These are phyloP conservation scores for Phytophthora brassicae DNA, from an alignment of 352 stramenopile species.

Conservation along the genomic window DNA sequence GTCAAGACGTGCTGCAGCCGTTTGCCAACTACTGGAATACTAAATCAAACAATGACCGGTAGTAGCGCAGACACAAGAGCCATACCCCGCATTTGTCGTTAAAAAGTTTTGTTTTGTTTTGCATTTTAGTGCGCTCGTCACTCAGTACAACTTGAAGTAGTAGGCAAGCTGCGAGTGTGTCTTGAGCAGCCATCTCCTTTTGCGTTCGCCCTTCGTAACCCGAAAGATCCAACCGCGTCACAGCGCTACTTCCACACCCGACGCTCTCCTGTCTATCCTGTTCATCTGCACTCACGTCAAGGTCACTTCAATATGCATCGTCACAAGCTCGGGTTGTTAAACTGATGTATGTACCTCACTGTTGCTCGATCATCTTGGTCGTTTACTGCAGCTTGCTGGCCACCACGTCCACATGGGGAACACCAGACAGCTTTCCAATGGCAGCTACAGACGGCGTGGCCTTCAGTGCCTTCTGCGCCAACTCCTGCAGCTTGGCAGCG, in stretches of 20 bases:
- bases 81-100: slow-evolving; percentile 20
- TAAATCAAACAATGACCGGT: slow-evolving; percentile 1
- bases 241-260: slow-evolving; percentile 19
- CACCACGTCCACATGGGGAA: slow-evolving; percentile 75
- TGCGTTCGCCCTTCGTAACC: slow-evolving; percentile 15
- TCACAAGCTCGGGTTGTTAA: slow-evolving; percentile 27
- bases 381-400: slow-evolving; percentile 80
- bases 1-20: slow-evolving; percentile 10
- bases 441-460: slow-evolving; percentile 74
- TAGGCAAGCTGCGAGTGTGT: slow-evolving; percentile 19
- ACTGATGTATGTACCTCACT: slow-evolving; percentile 41
- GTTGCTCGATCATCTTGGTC: slow-evolving; percentile 27
- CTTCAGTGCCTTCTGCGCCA: slow-evolving; percentile 76
- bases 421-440: slow-evolving; percentile 68
- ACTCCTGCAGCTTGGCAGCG: slow-evolving; percentile 67
- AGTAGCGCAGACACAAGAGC: slow-evolving; percentile 6
- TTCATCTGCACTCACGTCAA: slow-evolving; percentile 21
- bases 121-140: slow-evolving; percentile 25
- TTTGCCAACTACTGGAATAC: slow-evolving; percentile 16
- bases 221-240: slow-evolving; percentile 20
- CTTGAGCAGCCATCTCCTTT: slow-evolving; percentile 14
- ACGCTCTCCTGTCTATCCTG: slow-evolving; percentile 22
- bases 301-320: slow-evolving; percentile 30
- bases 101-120: slow-evolving; percentile 40
- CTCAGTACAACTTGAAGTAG: slow-evolving; percentile 4